These are phyloP conservation scores for Xylaria hypoxylon DNA, from an alignment of 2,329 filamentous ascomycete genomes.

Conservation along the genomic window DNA sequence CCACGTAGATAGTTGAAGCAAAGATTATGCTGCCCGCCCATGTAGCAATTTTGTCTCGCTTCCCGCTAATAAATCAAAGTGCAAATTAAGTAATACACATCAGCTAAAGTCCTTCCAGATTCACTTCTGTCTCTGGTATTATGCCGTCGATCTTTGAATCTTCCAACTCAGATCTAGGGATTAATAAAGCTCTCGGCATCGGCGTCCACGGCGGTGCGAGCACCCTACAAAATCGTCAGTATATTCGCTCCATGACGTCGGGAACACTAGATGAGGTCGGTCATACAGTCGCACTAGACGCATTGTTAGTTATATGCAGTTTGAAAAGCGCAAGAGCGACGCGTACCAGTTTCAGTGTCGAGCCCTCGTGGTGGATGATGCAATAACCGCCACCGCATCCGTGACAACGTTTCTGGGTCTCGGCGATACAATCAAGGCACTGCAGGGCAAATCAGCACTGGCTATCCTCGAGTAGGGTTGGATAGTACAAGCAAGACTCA, in stretches of 20 bases:
- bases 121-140: neutral
- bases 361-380: constrained; percentile 84
- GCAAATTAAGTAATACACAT: neutral
- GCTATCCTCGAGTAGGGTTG: constrained; percentile 12
- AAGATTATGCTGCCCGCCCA: neutral
- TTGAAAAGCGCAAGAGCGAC: neutral
- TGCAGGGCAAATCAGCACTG: constrained; percentile 50
- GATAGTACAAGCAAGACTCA: constrained; percentile 56
- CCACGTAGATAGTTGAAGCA: neutral
- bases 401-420: constrained; percentile 77
- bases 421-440: constrained; percentile 80
- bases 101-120: neutral
- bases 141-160: neutral
- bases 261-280: constrained; percentile 15
- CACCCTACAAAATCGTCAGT: constrained; percentile 51
- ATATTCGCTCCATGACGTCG: constrained; percentile 27
- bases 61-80: neutral
- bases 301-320: constrained; percentile 47
- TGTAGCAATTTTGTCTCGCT: constrained; percentile 11
- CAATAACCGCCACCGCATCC: constrained; percentile 85
- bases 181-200: constrained; percentile 46
- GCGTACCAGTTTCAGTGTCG: constrained; percentile 70
- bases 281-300: constrained; percentile 61
- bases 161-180: neutral
- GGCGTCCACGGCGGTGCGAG: constrained; percentile 52